phyloP scores from a whole-genome alignment of 2,329 filamentous ascomycete species.

The Fusarium sp. region DNA sequence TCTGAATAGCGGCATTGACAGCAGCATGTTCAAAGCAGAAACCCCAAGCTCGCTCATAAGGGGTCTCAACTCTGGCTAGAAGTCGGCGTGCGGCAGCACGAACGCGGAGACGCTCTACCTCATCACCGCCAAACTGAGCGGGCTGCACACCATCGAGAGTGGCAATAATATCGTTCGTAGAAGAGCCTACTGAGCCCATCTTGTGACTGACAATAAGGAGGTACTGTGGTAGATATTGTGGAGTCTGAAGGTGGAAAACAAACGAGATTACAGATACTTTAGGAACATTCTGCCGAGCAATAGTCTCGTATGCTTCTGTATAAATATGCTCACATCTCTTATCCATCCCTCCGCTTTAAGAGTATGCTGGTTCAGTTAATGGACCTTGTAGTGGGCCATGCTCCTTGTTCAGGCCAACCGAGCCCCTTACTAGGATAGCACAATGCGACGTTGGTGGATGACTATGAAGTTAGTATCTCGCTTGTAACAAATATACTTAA shows the following conservation, averaged over 20 bases:
- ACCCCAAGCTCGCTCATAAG: constrained; percentile 38
- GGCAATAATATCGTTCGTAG: constrained; percentile 17
- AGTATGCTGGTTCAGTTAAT: neutral
- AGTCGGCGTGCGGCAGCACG: constrained; percentile 29
- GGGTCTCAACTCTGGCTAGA: constrained; percentile 25
- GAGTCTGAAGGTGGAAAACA: neutral
- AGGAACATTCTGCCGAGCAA: neutral
- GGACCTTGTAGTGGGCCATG: neutral
- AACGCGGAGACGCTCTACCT: constrained; percentile 40
- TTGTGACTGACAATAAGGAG: neutral
- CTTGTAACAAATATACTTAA: neutral
- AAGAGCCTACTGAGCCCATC: neutral
- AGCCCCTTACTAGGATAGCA: neutral
- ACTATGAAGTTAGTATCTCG: neutral
- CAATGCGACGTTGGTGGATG: neutral
- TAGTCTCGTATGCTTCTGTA: neutral
- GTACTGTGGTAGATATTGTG: neutral
- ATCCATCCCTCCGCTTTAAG: rapidly evolving
- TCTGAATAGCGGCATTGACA: constrained; percentile 36
- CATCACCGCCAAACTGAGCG: constrained; percentile 14
- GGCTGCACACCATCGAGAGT: constrained; percentile 19
- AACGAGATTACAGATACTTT: neutral
- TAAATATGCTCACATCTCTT: neutral
- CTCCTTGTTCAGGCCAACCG: neutral
- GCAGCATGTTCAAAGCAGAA: constrained; percentile 42